Evolutionary conservation across 371 early-diverging fungal genomes (phyloP).

Genomic region (Chytridium lagenaria): DNA sequence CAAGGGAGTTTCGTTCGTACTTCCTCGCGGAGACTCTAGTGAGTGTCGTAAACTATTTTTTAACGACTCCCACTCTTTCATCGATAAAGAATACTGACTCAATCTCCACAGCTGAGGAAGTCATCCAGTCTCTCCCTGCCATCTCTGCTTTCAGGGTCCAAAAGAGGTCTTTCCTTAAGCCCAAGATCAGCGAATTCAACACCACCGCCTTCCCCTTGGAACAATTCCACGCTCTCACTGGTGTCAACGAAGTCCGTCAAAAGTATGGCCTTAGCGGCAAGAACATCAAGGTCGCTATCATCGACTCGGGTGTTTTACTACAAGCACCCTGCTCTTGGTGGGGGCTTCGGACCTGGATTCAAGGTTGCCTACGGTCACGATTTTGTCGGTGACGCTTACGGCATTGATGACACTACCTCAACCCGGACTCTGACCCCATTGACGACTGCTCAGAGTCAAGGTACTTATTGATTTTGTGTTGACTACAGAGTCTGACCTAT

Average conservation of each 20-base stretch:
- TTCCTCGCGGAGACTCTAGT: background rate
- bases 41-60: background rate
- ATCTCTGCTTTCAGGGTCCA: background rate
- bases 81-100: background rate
- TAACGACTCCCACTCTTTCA: too few species aligned
- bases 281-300: constrained; percentile 18
- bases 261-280: background rate
- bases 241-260: background rate
- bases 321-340: constrained; percentile 71
- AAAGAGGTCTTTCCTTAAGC: background rate
- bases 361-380: constrained; percentile 10
- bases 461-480: too few species aligned
- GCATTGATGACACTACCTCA: constrained; percentile 6
- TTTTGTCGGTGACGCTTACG: constrained; percentile 49
- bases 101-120: background rate
- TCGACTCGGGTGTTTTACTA: constrained; percentile 71
- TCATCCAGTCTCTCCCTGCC: background rate
- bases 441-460: constrained; percentile 55
- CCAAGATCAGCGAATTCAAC: background rate
- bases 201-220: background rate
- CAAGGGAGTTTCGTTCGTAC: constrained; percentile 15
- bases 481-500: too few species aligned
- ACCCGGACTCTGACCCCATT: constrained; percentile 60
- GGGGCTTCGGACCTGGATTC: constrained; percentile 33
- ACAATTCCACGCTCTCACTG: background rate